Conservation (phyloP, 106 monocot genomes). For the Acorus gramineus region DNA sequence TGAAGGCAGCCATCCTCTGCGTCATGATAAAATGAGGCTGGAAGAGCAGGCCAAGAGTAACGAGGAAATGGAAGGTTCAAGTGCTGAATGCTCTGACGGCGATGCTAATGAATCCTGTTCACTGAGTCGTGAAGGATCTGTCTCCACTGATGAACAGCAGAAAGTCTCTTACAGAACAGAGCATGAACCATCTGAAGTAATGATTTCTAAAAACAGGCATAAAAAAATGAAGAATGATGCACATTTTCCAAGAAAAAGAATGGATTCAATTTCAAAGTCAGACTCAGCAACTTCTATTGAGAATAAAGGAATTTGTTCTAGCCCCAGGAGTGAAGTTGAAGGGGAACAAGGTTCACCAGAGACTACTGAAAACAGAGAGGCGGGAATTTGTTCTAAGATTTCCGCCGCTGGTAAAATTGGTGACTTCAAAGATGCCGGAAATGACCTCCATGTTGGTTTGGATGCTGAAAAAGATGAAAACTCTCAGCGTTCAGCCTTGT, state of each 20-base stretch:
- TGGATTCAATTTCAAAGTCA: neutral
- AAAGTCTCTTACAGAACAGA: conserved; percentile 8
- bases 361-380: conserved; percentile 8
- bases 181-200: neutral
- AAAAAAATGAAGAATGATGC: conserved; percentile 12
- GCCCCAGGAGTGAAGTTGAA: conserved; percentile 1
- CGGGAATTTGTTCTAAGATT: conserved; percentile 5
- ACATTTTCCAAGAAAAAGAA: conserved; percentile 11
- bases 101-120: conserved; percentile 10
- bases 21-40: too few relatives aligned
- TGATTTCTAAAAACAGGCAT: conserved; percentile 28
- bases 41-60: conserved; percentile 4
- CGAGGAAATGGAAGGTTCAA: conserved; percentile 15
- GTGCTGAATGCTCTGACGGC: conserved; percentile 10
- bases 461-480: conserved; percentile 2
- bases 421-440: conserved; percentile 6
- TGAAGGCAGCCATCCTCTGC: too few relatives aligned
- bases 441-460: neutral
- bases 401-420: neutral
- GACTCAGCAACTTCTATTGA: conserved; percentile 2
- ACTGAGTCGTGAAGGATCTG: conserved; percentile 10
- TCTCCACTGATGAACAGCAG: neutral
- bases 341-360: neutral
- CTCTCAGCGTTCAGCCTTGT: neutral
- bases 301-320: conserved; percentile 12